Evolutionary conservation across 768 basidiomycete species (phyloP), one percentile per base, ranked within the genome.

Genomic region (Coprinopsis sp.): DNA sequence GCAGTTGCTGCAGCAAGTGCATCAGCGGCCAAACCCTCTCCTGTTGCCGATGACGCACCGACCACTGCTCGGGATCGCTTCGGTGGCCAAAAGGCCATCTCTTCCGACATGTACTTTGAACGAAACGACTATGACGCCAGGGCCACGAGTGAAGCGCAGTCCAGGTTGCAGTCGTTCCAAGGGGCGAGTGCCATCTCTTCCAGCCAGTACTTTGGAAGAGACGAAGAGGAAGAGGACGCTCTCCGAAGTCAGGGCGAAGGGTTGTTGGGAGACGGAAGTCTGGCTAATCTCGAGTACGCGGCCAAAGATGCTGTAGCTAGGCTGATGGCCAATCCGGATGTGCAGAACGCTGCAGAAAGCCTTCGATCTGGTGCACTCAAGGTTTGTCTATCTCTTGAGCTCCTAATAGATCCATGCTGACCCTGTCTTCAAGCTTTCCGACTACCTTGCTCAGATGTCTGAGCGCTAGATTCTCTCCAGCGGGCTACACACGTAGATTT

Each of bases 91-190:
- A 99, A 97, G 62, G 92, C 80, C 44, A 99, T 99, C 63, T 97
- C 94, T 4, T 95, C 92, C 3, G 96, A 98, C 60, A 92, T 93
- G 89, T 97, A 86, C 72, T 98, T 98, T 62, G 91, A 85, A 19
- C 79, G 95, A 33, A 87, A 87, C 39, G 64, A 82, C 18, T 97
- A 96, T 67, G 94, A 98, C 60, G 80, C 90, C 2, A 58, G 63
- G 29, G 73, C 81, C 3, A 58, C 77, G 33, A 66, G 72, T 37
- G 92, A 97, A 66, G 93, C 93, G 4, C 87, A 91, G 58, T 66
- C 76, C 10, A 82, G 95, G 2, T 70, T 97, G 33, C 79, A 84
- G 56, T 70, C 78, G 31, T 99, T 99, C 81, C 80, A 83, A 57
- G 95, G 95, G 10, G 91, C 94, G 12, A 88, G 86, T 0, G 82